Conservation (phyloP, 306 rosid genomes). For the Acacia acuminata region DNA sequence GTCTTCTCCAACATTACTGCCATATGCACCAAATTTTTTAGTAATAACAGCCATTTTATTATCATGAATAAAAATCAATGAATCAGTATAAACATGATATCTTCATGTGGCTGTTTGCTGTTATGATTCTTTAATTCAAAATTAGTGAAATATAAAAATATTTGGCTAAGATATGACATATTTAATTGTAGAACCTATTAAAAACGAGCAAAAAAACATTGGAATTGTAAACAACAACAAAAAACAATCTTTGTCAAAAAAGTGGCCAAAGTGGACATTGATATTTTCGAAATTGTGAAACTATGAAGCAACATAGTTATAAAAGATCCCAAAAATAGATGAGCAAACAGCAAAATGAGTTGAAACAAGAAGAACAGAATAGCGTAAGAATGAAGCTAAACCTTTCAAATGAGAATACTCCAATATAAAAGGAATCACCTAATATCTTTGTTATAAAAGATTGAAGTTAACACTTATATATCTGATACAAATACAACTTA, state of each 20-base stretch:
- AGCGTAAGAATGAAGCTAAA: no score
- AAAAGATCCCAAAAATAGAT: no score
- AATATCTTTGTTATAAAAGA: no score
- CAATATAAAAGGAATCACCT: no score
- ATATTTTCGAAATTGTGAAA: no score
- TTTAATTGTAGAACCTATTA: constrained; percentile 15
- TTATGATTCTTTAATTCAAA: constrained; percentile 7
- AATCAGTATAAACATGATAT: constrained; percentile 39
- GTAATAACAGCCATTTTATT: constrained; percentile 75
- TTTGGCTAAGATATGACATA: constrained; percentile 13
- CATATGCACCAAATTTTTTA: constrained; percentile 77
- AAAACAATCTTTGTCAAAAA: not conserved
- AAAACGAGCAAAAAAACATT: constrained; percentile 7
- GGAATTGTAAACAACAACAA: not conserved
- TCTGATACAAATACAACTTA: no score
- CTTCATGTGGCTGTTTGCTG: not conserved
- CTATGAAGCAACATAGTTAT: no score
- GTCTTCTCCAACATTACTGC: constrained; percentile 85
- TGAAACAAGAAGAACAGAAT: no score
- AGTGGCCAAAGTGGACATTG: no score
- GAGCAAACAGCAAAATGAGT: no score
- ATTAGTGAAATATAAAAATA: not conserved
- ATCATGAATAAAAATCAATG: constrained; percentile 47
- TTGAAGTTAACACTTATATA: no score
- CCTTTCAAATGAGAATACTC: no score